Percentiles rank a stretch among this genome's conserved stretches.
Conservation (phyloP, 257 asterid genomes). For the Solanum clarkiae region DNA sequence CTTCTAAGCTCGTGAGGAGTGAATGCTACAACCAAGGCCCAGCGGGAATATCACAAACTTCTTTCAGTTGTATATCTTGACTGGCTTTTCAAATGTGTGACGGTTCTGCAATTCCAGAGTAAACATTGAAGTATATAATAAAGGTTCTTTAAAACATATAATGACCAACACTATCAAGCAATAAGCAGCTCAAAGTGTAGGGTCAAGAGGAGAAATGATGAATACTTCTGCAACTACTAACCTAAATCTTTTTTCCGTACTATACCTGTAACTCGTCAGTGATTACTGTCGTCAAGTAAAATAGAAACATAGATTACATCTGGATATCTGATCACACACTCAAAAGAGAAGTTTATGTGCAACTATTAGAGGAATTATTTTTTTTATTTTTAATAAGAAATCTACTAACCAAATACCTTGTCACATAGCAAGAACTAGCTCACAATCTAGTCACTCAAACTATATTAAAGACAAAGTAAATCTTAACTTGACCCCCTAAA, state of each 20-base stretch:
- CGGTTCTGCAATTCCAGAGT: conserved; percentile 57
- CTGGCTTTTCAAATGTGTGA: conserved; percentile 80
- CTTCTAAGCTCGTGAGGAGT: neutral
- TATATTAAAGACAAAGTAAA: neutral
- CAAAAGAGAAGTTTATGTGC: neutral
- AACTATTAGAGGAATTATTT: neutral
- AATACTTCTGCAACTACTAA: neutral
- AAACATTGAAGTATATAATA: neutral
- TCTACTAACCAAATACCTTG: neutral
- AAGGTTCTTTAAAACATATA: neutral
- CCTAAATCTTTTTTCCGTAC: neutral
- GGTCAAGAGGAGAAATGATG: neutral
- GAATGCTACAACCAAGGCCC: neutral
- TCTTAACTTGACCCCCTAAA: neutral
- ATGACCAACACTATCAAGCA: neutral
- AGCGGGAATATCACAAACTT: neutral
- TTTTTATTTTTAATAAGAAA: neutral
- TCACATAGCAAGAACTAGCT: neutral
- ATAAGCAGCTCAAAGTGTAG: neutral
- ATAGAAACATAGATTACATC: neutral
- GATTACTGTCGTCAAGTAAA: neutral
- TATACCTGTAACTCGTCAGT: neutral
- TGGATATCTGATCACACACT: neutral
- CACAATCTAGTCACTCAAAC: neutral
- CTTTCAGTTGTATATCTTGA: conserved; percentile 68